Conservation (phyloP, 2,329 filamentous ascomycete genomes). For the Fusarium keratoplasticum region DNA sequence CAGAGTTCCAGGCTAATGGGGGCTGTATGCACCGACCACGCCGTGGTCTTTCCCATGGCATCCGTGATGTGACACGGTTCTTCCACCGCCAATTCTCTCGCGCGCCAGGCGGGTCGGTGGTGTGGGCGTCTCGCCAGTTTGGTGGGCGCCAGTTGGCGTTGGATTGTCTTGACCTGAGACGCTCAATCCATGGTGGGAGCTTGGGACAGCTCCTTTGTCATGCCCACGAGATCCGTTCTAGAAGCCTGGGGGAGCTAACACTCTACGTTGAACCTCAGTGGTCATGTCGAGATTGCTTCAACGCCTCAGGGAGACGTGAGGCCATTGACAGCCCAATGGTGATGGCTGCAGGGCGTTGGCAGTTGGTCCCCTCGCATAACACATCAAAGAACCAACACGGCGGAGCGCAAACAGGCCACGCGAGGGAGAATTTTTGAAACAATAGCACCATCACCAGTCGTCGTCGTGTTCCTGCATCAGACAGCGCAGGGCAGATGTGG, state of each 20-base stretch:
- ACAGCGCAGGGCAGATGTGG: background rate
- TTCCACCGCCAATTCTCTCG: conserved; percentile 30
- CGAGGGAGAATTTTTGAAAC: conserved; percentile 4
- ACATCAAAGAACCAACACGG: conserved; percentile 1
- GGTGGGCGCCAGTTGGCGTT: conserved; percentile 19
- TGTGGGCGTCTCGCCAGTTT: conserved; percentile 21
- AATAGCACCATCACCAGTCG: background rate
- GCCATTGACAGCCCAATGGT: conserved; percentile 7
- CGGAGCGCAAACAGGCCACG: background rate
- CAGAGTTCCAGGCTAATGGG: conserved; percentile 24
- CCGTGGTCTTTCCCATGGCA: conserved; percentile 5
- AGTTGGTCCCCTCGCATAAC: background rate
- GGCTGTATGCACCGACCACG: conserved; percentile 28
- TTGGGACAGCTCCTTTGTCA: conserved; percentile 12
- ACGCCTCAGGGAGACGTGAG: conserved; percentile 10
- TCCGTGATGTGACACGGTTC: conserved; percentile 30
- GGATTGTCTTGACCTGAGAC: conserved; percentile 16
- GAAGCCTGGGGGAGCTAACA: conserved; percentile 2
- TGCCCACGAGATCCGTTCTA: conserved; percentile 10
- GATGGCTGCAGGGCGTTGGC: background rate
- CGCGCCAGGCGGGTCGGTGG: conserved; percentile 5
- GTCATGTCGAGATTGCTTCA: background rate
- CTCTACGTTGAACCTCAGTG: background rate
- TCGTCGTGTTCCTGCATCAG: background rate
- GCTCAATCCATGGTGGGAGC: conserved; percentile 8